Evolutionary conservation across 768 basidiomycete species (phyloP), one percentile per base, ranked within the genome.

Genomic region (Paxillus involutus): DNA sequence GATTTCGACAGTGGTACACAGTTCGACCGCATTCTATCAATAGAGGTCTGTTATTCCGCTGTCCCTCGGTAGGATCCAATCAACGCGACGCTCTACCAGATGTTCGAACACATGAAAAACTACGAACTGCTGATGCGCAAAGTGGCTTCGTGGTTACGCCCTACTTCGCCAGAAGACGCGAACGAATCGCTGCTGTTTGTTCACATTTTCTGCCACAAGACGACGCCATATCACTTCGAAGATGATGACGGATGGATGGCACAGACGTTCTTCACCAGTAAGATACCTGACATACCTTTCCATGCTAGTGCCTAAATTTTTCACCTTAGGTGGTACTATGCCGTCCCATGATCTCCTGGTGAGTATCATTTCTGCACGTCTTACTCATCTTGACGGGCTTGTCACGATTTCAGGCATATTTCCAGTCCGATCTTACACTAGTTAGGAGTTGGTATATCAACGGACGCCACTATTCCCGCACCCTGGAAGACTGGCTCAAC

Each of bases 61-160:
- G 44, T 10, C 12, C 49, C 36, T 47, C n/a, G 19, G 19, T 32
- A 13, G 21, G 11, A 2, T 24, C 9, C 21, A 19, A 37, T 47
- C 10, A 49, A 35, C 12, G 42, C 29, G 37, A 33, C 17, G 14
- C 19, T 37, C 12, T 9, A 21, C n/a, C 33, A 83, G 81, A 85
- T 86, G 83, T 85, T 87, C 59, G 85, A 88, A 62, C 86, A 88
- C 65, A 86, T 88, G 85, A 87, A 88, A 70, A 86, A 86, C 63
- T 88, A 88, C 69, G 72, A 85, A 51, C 65, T 69, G 9, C 77
- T 89, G 9, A 72, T 88, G 53, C 68, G 72, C 49, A 88, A 88
- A 63, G 66, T 88, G 30, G 78, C 83, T 2, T 79, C 77, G 9
- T 90, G 86, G 87, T 75, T 89, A 12, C 73, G 78, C 29, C 80